These are phyloP conservation scores for Polytrichum commune DNA, from an alignment of 225 moss, liverwort and hornwort genomes.

Conservation along the genomic window DNA sequence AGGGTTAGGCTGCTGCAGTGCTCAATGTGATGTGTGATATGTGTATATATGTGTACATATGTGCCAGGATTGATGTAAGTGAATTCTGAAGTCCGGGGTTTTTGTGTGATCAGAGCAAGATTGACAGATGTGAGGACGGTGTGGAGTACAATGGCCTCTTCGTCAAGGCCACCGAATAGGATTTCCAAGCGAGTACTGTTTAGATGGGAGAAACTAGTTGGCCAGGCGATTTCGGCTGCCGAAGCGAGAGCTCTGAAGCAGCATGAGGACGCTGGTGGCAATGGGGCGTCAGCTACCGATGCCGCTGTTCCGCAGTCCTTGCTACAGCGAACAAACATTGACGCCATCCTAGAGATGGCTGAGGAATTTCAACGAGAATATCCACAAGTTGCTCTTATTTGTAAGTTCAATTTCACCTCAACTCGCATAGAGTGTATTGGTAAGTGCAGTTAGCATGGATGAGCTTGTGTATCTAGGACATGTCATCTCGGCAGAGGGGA, in stretches of 20 bases:
- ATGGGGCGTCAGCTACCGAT: conserved; percentile 10
- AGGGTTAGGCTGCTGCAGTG: no score
- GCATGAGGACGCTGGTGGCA: conserved; percentile 12
- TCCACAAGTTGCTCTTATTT: conserved; percentile 63
- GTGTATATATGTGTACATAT: no score
- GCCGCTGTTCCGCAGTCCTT: conserved; percentile 49
- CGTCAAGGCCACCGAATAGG: conserved; percentile 25
- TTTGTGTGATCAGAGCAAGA: neutral
- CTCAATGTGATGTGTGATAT: no score
- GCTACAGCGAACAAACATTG: conserved; percentile 55
- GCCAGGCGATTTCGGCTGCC: conserved; percentile 21
- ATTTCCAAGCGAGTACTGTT: conserved; percentile 28
- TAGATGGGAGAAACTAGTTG: conserved; percentile 44
- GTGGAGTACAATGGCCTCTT: conserved; percentile 1
- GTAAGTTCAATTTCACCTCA: conserved; percentile 31
- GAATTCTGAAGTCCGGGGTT: no score
- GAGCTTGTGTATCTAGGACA: neutral
- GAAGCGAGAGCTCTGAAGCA: conserved; percentile 29
- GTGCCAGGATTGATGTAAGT: no score
- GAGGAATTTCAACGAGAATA: conserved; percentile 31
- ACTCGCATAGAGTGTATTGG: neutral
- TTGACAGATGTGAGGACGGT: neutral
- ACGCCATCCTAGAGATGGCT: conserved; percentile 49
- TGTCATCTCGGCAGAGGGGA: neutral
- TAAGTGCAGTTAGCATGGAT: neutral